A percentile compares a stretch with the other conserved stretches of the same genome.
These are phyloP conservation scores for Dothiorella sarmentorum DNA, from an alignment of 2,329 filamentous ascomycete species.

Conservation along the genomic window DNA sequence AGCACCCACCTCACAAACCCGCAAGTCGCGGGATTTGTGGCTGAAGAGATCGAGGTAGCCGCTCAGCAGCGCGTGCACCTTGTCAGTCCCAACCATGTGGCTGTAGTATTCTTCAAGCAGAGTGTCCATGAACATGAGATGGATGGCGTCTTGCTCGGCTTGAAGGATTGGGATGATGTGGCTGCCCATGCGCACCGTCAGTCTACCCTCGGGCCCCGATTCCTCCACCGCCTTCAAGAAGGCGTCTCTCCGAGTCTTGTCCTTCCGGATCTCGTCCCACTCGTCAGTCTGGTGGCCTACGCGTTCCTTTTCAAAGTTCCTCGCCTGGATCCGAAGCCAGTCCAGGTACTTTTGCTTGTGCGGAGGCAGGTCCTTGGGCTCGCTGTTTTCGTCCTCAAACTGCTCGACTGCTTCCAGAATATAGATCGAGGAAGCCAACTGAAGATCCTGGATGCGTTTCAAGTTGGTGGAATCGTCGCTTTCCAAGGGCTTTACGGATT, in stretches of 20 bases:
- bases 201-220: not conserved
- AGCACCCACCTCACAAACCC: slow-evolving; percentile 20
- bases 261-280: slow-evolving; percentile 7
- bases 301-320: slow-evolving; percentile 5
- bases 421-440: not conserved
- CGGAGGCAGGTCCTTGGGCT: not conserved
- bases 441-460: slow-evolving; percentile 7
- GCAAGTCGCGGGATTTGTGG: not conserved
- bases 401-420: slow-evolving; percentile 1
- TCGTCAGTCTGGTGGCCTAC: not conserved
- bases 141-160: slow-evolving; percentile 6
- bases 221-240: not conserved
- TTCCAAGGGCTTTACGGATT: not conserved
- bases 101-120: slow-evolving; percentile 15
- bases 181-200: slow-evolving; percentile 8
- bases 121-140: slow-evolving; percentile 12
- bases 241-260: not conserved
- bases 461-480: not conserved
- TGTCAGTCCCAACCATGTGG: not conserved
- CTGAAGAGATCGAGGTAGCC: not conserved
- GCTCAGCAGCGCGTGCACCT: not conserved
- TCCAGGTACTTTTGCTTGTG: slow-evolving; percentile 13
- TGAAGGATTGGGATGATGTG: slow-evolving; percentile 10
- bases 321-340: slow-evolving; percentile 9
- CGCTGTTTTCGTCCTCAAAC: not conserved